phyloP scores from a whole-genome alignment of 441 rosid genomes.

The Rhodomyrtus psidioides region DNA sequence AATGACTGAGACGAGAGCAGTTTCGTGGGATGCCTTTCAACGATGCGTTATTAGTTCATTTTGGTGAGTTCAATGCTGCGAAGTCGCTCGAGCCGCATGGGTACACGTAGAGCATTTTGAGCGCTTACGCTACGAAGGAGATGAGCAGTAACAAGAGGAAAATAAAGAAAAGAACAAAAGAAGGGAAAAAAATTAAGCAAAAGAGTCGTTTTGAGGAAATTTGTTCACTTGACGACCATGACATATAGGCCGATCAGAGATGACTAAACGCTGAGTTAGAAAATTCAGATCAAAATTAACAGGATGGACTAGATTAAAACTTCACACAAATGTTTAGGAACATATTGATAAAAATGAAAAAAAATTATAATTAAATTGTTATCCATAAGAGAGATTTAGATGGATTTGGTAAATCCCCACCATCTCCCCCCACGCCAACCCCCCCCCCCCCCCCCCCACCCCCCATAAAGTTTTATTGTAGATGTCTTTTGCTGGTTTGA shows the following conservation, averaged over 20 bases:
- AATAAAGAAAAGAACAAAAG: neutral
- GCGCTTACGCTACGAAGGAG: neutral
- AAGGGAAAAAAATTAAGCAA: neutral
- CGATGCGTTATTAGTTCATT: neutral
- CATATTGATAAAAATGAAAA: neutral
- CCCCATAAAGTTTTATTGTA: fast-evolving
- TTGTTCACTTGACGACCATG: fast-evolving
- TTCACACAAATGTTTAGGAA: fast-evolving
- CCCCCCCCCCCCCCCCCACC: too few species aligned
- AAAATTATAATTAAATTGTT: fast-evolving
- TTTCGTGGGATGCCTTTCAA: neutral
- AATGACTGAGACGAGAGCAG: neutral
- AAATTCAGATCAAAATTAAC: neutral
- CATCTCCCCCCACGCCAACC: too few species aligned
- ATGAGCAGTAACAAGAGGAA: neutral
- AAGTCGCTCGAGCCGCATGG: neutral
- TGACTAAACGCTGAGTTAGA: fast-evolving
- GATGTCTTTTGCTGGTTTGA: neutral
- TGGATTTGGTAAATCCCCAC: too few species aligned
- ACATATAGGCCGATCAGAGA: fast-evolving
- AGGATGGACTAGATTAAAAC: fast-evolving
- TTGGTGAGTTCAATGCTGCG: neutral
- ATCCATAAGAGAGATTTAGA: neutral
- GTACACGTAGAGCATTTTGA: neutral
- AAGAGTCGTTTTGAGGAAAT: neutral